A percentile compares a stretch with the other conserved stretches of the same genome.
Evolutionary conservation across 257 asterid species (phyloP).

Genomic region (Lithospermum erythrorhizon): DNA sequence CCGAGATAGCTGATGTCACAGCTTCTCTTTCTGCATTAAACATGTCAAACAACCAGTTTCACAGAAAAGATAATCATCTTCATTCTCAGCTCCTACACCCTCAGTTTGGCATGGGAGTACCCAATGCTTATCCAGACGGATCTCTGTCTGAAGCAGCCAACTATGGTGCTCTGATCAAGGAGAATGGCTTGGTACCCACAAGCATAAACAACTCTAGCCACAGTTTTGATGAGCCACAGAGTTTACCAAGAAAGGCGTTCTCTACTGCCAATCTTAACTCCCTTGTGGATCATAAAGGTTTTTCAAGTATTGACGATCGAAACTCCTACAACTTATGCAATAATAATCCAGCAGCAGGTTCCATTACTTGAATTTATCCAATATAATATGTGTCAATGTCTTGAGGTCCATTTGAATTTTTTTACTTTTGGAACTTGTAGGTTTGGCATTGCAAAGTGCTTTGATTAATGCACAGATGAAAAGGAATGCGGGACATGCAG

Average conservation of each 20-base stretch:
- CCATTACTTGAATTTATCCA: slow-evolving; percentile 1
- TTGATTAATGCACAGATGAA: slow-evolving; percentile 33
- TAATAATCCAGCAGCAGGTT: slow-evolving; percentile 16
- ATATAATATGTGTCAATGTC: not conserved
- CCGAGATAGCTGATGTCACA: slow-evolving; percentile 37
- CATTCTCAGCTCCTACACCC: slow-evolving; percentile 22
- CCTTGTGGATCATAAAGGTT: slow-evolving; percentile 27
- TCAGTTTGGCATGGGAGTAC: slow-evolving; percentile 29
- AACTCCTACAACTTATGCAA: slow-evolving; percentile 22
- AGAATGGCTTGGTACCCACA: slow-evolving; percentile 19
- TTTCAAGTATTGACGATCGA: slow-evolving; percentile 27
- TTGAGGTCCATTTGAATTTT: not conserved
- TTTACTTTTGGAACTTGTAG: slow-evolving; percentile 17
- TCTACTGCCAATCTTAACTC: slow-evolving; percentile 50
- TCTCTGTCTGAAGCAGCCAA: slow-evolving; percentile 28
- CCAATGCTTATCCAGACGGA: slow-evolving; percentile 19
- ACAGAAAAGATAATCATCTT: slow-evolving; percentile 19
- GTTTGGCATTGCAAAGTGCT: slow-evolving; percentile 32
- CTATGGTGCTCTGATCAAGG: slow-evolving; percentile 25
- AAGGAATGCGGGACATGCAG: slow-evolving; percentile 31
- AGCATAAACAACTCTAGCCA: slow-evolving; percentile 16
- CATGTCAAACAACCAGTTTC: slow-evolving; percentile 28
- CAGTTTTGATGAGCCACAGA: slow-evolving; percentile 25
- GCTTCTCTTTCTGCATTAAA: slow-evolving; percentile 42
- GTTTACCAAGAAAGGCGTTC: slow-evolving; percentile 41